Percentiles rank a stretch among this genome's conserved stretches.
These are phyloP conservation scores for Aspergillus egyptiacus DNA, from an alignment of 495 filamentous ascomycete genomes.

Conservation along the genomic window DNA sequence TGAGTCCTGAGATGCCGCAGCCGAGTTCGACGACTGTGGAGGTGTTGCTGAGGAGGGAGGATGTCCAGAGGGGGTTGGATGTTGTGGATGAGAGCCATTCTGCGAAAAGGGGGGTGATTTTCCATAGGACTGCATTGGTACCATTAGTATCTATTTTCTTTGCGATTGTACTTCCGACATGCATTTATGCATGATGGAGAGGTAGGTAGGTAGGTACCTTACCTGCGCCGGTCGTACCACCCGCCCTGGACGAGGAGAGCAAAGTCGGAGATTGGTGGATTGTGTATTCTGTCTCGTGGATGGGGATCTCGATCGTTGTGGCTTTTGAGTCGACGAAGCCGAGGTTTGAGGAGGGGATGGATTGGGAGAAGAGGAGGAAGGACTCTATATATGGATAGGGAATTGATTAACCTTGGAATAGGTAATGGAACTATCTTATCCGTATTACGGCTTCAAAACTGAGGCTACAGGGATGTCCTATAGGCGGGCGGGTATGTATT, in stretches of 20 bases:
- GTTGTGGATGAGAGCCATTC: slow-evolving; percentile 61
- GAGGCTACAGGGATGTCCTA: background rate
- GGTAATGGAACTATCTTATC: too few species aligned
- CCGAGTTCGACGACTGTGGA: slow-evolving; percentile 76
- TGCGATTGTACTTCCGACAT: too few species aligned
- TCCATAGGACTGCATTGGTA: slow-evolving; percentile 69
- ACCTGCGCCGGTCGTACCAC: slow-evolving; percentile 91
- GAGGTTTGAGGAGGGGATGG: slow-evolving; percentile 68
- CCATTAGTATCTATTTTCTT: too few species aligned
- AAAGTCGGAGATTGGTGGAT: slow-evolving; percentile 83
- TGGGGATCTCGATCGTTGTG: slow-evolving; percentile 56
- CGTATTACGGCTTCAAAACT: too few species aligned
- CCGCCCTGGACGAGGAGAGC: slow-evolving; percentile 66
- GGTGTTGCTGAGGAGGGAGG: slow-evolving; percentile 45
- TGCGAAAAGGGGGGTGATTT: slow-evolving; percentile 80
- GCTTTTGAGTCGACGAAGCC: slow-evolving; percentile 76
- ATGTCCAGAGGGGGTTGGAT: slow-evolving; percentile 58
- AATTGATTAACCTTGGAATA: too few species aligned
- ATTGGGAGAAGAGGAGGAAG: slow-evolving; percentile 75
- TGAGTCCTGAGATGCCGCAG: slow-evolving; percentile 74
- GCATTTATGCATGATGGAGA: background rate
- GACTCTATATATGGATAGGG: slow-evolving; percentile 52
- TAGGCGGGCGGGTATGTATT: background rate
- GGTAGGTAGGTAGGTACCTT: slow-evolving; percentile 26
- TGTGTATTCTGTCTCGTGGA: slow-evolving; percentile 63